Base-by-base conservation (phyloP, 2,329 filamentous ascomycete species). In the Verticillium alfalfae region DNA sequence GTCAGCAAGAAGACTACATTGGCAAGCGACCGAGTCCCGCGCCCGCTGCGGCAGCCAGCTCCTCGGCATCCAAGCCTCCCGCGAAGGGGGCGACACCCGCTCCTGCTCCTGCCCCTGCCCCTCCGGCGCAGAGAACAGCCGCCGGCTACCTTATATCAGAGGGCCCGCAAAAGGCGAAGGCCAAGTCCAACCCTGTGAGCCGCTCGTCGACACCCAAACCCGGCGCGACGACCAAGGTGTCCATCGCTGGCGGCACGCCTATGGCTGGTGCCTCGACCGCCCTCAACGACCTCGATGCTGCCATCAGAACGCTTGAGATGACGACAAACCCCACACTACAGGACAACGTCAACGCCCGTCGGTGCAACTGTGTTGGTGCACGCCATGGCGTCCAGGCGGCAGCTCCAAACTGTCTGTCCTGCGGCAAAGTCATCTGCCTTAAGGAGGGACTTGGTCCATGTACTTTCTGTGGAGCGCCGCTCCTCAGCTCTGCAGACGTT, bases 401-500 rank as follows among this genome's bases (percentile, higher is more conserved):
- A 0, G 93, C 93, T 0, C 95, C 95, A 0, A 99, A 98, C 72
- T 99, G 95, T 72, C 78, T 96, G 16, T 88, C 84, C 55, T 99
- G 95, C 69, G 95, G 95, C 63, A 98, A 98, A 73, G 92, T 99
- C 13, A 89, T 98, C 60, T 99, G 95, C 73, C 87, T 96, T 31
- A 93, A 95, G 70, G 93, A 99, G 75, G 95, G 95, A 0, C 81
- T 98, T 0, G 94, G 94, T 0, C 94, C 94, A 0, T 99, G 95
- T 74, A 97, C 94, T 0, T 97, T 91, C 71, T 99, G 95, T 77
- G 87, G 88, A 0, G 81, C 84, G 0, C 86, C 92, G 0, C 79
- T 99, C 0, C 79, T 99, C 8, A 88, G 83, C 36, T 73, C 85
- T 0, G 78, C 84, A 3, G 93, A 98, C 60, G 86, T 97, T 10